Evolutionary conservation across 1,284 basidiomycete species (phyloP), one percentile per base, ranked within the genome.

Genomic region (Cutaneotrichosporon sp.): DNA sequence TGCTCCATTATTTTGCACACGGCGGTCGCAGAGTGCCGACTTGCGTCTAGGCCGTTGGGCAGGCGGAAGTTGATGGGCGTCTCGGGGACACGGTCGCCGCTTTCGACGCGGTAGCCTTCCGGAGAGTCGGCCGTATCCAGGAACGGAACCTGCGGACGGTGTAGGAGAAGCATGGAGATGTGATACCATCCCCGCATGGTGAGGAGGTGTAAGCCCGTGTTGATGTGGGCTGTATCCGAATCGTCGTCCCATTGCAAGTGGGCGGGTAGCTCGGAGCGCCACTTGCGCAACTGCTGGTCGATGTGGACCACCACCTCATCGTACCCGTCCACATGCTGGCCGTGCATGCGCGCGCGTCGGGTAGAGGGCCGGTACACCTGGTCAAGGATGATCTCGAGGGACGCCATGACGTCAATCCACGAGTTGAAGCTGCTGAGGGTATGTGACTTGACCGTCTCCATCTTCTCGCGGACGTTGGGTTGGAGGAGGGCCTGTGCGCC

Each of bases 211-310:
- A 56, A 56, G 13, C 66, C 66, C 4, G 60, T 55, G 56, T 63
- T 47, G 34, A 22, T 40, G 57, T 68, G 66, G 2, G 63, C 66
- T 22, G 56, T 36, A 1, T 53, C 53, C 49, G 62, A 61, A 56
- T 63, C 61, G 56, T 68, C 66, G 3, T 57, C 58, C 66, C 66
- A 68, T 56, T 68, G 66, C 32, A 68, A 58, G 26, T 68, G 63
- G 5, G 58, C 36, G 2, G 66, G 66, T 3, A 68, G 64, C 7
- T 21, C 14, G 2, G 56, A 26, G 18, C 66, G 63, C 66, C 66
- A 68, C 46, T 61, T 60, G 42, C 56, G 51, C 51, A 68, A 60
- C 42, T 65, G 61, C n/a, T 55, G 42, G 32, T 68, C 66, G 30
- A 68, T 63, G 21, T 65, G 56, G n/a, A 56, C 26, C 5, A 68